A percentile compares a stretch with the other conserved stretches of the same genome.
These are phyloP conservation scores for Vanrija humicola DNA, from an alignment of 1,284 basidiomycete species.

Conservation along the genomic window DNA sequence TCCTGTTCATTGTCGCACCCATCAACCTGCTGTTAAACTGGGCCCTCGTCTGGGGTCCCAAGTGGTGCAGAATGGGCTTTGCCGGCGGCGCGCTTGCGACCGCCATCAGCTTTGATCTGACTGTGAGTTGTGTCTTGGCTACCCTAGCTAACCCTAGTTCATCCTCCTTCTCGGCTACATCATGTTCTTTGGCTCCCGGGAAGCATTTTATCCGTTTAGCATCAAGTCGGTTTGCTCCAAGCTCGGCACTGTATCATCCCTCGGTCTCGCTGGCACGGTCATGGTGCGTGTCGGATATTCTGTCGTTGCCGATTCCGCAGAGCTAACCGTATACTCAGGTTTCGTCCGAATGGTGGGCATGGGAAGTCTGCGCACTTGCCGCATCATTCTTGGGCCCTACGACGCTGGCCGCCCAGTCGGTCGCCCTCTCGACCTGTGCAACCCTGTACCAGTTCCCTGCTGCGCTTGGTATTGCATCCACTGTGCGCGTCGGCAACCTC, in stretches of 20 bases:
- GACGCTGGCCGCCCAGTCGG: constrained; percentile 54
- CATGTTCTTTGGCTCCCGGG: constrained; percentile 65
- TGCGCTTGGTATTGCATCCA: constrained; percentile 71
- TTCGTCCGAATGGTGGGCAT: constrained; percentile 51
- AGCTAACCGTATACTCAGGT: constrained; percentile 34
- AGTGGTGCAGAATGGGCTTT: constrained; percentile 74
- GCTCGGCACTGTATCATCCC: constrained; percentile 65
- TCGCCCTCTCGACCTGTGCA: constrained; percentile 57
- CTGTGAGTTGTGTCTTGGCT: constrained; percentile 50
- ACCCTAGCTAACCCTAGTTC: constrained; percentile 19
- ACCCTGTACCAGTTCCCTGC: constrained; percentile 82
- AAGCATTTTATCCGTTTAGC: constrained; percentile 78
- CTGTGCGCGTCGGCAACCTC: constrained; percentile 80
- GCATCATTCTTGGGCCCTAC: constrained; percentile 49
- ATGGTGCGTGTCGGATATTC: constrained; percentile 54
- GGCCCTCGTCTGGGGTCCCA: constrained; percentile 81
- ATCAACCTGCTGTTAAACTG: constrained; percentile 81
- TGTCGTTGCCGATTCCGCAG: background rate
- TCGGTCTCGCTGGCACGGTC: constrained; percentile 67
- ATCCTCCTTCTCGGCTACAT: constrained; percentile 66
- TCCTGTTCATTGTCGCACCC: constrained; percentile 79
- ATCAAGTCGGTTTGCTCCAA: constrained; percentile 62
- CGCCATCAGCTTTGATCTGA: constrained; percentile 80
- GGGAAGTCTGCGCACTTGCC: constrained; percentile 47
- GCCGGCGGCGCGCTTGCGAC: constrained; percentile 90